Evolutionary conservation across 2,329 filamentous ascomycete genomes (phyloP).

Genomic region (Graphilbum fragrans): DNA sequence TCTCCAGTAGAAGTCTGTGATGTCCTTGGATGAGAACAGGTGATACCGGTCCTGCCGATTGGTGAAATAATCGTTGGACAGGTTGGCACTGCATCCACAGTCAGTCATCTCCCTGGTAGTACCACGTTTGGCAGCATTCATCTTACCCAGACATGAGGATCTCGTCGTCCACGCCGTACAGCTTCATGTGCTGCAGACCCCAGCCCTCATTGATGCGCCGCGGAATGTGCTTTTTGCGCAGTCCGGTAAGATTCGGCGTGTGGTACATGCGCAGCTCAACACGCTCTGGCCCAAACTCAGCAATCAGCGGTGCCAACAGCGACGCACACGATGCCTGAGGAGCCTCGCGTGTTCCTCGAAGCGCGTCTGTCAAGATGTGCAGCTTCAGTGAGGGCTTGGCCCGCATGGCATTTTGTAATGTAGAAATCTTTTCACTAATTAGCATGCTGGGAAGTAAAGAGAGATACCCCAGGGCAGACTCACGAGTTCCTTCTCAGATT

Average conservation of each 20-base stretch:
- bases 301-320: conserved; percentile 69
- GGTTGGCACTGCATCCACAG: conserved; percentile 50
- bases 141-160: conserved; percentile 80
- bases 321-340: conserved; percentile 81
- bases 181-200: conserved; percentile 98
- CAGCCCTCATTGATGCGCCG: conserved; percentile 94
- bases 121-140: neutral
- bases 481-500: conserved; percentile 77
- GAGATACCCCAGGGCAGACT: conserved; percentile 10
- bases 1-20: conserved; percentile 71
- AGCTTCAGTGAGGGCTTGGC: conserved; percentile 65
- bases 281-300: conserved; percentile 69
- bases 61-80: conserved; percentile 91
- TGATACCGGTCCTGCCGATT: conserved; percentile 94
- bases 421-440: conserved; percentile 45
- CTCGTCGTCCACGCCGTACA: conserved; percentile 92
- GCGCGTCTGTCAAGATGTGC: conserved; percentile 81
- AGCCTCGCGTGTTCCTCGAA: conserved; percentile 83
- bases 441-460: no score
- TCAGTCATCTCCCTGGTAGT: neutral
- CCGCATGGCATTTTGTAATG: conserved; percentile 61
- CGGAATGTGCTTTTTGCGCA: conserved; percentile 74
- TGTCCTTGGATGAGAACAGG: conserved; percentile 64
- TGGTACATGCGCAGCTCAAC: conserved; percentile 97
- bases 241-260: conserved; percentile 83